Base-by-base conservation (phyloP, 208 protist species). In the Zelonia costaricensis region DNA sequence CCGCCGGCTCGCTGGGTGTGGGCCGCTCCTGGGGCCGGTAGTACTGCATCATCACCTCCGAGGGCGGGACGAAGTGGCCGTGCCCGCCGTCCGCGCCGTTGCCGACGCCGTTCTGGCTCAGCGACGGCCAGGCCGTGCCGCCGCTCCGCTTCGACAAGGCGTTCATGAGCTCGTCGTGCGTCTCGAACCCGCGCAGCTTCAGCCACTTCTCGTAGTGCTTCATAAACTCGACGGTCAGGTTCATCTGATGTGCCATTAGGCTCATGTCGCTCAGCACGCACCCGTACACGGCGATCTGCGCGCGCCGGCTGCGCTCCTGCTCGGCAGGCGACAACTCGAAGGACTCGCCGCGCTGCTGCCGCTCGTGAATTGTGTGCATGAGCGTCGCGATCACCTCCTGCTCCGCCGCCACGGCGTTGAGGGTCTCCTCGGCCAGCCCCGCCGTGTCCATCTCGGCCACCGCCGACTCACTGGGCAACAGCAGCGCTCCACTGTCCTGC, bases 231-330 rank as follows among this genome's bases (percentile, higher is more conserved):
- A 46, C 52, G 5, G 59, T 63, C 20, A 80, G 51, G 23, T 47
- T 53, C 63, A 86, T 74, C 47, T 92, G 85, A 38, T 73, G 45
- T 1, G 56, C 44, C 75, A 94, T 84, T 22, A 92, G 74, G 25
- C 61, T 81, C 69, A 88, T 88, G 56, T 94, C 85, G 51, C 83
- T 91, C 10, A 87, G 46, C 40, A 94, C 53, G 56, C 83, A 91
- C 23, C 87, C 81, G 75, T 92, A 94, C 7, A 94, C 84, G 12
- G 80, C 74, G 22, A 86, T 67, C 45, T 80, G 71, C 6, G 88
- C 88, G 25, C 49, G 54, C 44, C 82, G 84, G 54, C 70, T 84
- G 43, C 70, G 74, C 60, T 78, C 44, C 7, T 72, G 48, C 59
- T 87, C 72, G 33, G 81, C 78, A 6, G 69, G 57, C 10, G 65